Base-by-base conservation (phyloP, 176 grass and related monocot genomes). In the Lolium rigidum region DNA sequence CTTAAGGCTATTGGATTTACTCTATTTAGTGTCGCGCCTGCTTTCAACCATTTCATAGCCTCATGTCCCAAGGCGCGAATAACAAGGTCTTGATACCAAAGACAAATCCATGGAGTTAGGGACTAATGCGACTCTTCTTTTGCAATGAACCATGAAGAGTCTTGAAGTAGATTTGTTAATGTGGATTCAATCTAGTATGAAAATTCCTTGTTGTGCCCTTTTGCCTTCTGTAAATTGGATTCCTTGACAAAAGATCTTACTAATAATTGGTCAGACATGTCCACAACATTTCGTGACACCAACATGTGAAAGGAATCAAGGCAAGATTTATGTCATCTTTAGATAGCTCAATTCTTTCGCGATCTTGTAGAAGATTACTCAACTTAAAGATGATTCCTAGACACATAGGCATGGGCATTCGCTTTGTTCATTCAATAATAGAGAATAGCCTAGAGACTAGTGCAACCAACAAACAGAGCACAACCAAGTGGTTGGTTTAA, bases 381-480 rank as follows among this genome's bases (percentile, higher is more conserved):
- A 46, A 43, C 39, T 46, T 71, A 71, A 9, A 21, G 0, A 21
- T 68, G 65, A 70, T 43, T 43, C 37, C 8, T 46, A 71, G 4
- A 43, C 20, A 28, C 18, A 75, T 5, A 52, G 46, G 47, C 25
- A 50, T 74, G 68, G 68, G 38, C 38, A 46, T 71, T 18, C 68
- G 43, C 38, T 71, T 70, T 71, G 10, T 71, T 71, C 20, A 71
- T 71, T 71, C 68, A 71, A 71, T 15, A 39, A 38, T 26, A 39
- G 3, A 31, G 31, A 69, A 68, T 13, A 15, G 31, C 31, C 2
- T 39, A 68, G 15, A 68, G 14, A 68, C 6, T 68, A 68, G 31
- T 8, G 7, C 13, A 8, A 8, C 26, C 26, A 67, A 67, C 28
- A 37, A 67, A 17, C 6, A 3, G 6, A 17, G 14, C 13, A 37